These are phyloP conservation scores for Aaosphaeria pasadenensis DNA, from an alignment of 2,329 filamentous ascomycete species.

Conservation along the genomic window DNA sequence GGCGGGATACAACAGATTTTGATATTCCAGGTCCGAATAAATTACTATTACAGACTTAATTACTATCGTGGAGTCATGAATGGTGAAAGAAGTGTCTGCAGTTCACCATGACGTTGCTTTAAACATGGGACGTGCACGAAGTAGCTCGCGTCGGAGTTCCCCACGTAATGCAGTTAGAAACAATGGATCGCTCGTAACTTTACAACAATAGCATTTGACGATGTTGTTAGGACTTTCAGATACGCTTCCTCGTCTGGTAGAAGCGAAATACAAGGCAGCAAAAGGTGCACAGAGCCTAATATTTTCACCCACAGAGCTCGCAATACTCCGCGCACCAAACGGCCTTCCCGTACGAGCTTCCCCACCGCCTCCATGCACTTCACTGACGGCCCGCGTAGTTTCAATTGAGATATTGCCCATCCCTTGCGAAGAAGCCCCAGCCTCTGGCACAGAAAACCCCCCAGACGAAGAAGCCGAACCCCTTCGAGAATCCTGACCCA, in stretches of 20 bases:
- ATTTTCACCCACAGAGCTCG: conserved; percentile 40
- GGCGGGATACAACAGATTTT: too few relatives aligned
- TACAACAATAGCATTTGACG: conserved; percentile 5
- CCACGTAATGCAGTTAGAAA: too few relatives aligned
- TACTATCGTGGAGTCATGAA: too few relatives aligned
- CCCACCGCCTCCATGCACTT: not conserved
- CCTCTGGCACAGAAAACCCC: conserved; percentile 14
- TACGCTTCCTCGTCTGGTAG: conserved; percentile 34
- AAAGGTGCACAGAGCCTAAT: conserved; percentile 32
- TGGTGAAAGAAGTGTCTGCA: too few relatives aligned
- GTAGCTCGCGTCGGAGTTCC: too few relatives aligned
- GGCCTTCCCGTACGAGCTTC: conserved; percentile 34
- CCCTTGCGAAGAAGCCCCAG: conserved; percentile 66
- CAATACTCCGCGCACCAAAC: conserved; percentile 34
- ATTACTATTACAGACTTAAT: too few relatives aligned
- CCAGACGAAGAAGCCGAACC: conserved; percentile 45
- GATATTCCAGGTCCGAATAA: too few relatives aligned
- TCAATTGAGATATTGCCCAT: conserved; percentile 68
- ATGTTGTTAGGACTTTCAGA: conserved; percentile 34
- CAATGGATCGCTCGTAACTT: too few relatives aligned
- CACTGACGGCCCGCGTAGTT: conserved; percentile 52
- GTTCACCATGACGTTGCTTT: too few relatives aligned
- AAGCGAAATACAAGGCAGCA: conserved; percentile 35
- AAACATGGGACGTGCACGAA: too few relatives aligned
- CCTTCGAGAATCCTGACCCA: conserved; percentile 60